A percentile compares a stretch with the other conserved stretches of the same genome.
These are phyloP conservation scores for Sphenostylis stenocarpa DNA, from an alignment of 306 rosid species.

Conservation along the genomic window DNA sequence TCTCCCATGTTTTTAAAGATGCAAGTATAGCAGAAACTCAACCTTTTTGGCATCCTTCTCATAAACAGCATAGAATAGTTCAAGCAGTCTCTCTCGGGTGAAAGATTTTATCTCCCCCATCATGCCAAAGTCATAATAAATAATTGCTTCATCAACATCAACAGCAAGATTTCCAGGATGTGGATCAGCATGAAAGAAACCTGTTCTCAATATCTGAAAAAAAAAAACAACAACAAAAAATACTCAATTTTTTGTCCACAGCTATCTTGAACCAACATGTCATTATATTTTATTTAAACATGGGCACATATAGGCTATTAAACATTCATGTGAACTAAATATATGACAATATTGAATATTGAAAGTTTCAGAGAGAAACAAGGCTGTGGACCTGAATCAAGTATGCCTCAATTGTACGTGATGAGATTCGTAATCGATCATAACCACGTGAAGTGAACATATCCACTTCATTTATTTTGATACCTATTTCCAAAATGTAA, in stretches of 20 bases:
- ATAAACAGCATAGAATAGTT: constrained; percentile 79
- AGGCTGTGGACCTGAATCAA: constrained; percentile 71
- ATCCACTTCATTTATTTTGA: constrained; percentile 75
- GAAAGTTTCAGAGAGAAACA: constrained; percentile 14
- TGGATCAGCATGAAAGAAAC: constrained; percentile 98
- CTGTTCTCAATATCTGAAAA: constrained; percentile 81
- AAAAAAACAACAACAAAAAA: no score
- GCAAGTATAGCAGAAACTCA: constrained; percentile 9
- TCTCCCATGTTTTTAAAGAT: neutral
- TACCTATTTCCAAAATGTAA: constrained; percentile 46
- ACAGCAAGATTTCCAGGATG: constrained; percentile 95
- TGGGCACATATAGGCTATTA: neutral
- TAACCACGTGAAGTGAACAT: constrained; percentile 61
- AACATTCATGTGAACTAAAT: constrained; percentile 7
- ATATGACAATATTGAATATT: constrained; percentile 17
- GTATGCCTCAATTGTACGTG: constrained; percentile 87
- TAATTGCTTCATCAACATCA: constrained; percentile 76
- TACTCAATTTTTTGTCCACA: neutral
- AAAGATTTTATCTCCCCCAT: constrained; percentile 94
- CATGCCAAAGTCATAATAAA: constrained; percentile 97
- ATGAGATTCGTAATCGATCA: constrained; percentile 60
- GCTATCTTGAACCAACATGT: neutral
- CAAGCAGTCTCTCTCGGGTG: constrained; percentile 87
- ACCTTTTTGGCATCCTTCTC: constrained; percentile 97
- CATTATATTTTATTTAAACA: neutral